These are phyloP conservation scores for Choanephora cucurbitarum DNA, from an alignment of 371 early-diverging fungal species.

Conservation along the genomic window DNA sequence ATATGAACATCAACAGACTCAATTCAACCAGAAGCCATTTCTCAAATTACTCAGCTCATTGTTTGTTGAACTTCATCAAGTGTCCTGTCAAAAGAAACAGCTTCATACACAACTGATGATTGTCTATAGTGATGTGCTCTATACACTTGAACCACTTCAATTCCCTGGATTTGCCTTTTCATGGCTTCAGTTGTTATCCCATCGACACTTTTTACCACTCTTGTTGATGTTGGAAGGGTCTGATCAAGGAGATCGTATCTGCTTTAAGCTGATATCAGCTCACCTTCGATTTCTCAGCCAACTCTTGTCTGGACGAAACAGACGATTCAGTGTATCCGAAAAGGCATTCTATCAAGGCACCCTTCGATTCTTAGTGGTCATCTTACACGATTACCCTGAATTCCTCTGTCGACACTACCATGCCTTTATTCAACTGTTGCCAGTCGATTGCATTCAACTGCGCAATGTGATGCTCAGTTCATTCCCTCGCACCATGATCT, in stretches of 20 bases:
- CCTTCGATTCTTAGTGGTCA: constrained; percentile 83
- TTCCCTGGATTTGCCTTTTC: constrained; percentile 95
- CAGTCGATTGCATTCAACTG: constrained; percentile 89
- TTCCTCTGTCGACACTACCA: constrained; percentile 92
- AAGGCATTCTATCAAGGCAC: constrained; percentile 84
- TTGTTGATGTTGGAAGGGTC: constrained; percentile 33
- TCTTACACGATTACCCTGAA: constrained; percentile 96
- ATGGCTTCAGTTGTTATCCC: constrained; percentile 93
- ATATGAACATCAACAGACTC: constrained; percentile 73
- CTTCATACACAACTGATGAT: constrained; percentile 25
- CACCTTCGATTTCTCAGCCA: constrained; percentile 85
- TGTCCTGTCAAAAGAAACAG: constrained; percentile 38
- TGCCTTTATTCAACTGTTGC: constrained; percentile 89
- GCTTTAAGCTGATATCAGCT: constrained; percentile 77
- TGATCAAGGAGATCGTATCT: constrained; percentile 75
- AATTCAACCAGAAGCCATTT: constrained; percentile 91
- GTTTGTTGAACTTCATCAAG: constrained; percentile 72
- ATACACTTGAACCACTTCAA: constrained; percentile 80
- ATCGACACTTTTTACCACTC: constrained; percentile 88
- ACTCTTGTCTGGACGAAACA: constrained; percentile 70
- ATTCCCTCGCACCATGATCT: constrained; percentile 90
- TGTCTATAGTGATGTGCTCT: constrained; percentile 73
- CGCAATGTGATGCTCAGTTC: constrained; percentile 93
- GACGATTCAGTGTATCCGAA: constrained; percentile 6
- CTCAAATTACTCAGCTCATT: constrained; percentile 84